Base-by-base conservation (phyloP, 1,284 basidiomycete species). In the Meira miltonrushii region DNA sequence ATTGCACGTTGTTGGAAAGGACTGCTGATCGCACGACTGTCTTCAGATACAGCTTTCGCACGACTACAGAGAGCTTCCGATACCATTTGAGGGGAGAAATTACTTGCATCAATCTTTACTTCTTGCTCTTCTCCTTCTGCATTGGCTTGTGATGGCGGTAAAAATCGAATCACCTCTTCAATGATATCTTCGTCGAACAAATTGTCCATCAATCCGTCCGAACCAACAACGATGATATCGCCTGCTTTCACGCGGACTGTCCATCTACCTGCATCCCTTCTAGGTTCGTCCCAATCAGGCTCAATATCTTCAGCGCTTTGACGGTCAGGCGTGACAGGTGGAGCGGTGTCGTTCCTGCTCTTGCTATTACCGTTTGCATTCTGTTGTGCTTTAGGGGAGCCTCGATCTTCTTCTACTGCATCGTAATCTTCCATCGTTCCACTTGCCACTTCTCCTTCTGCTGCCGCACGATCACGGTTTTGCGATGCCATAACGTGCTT, bases 121-220 rank as follows among this genome's bases (percentile, higher is more conserved):
- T 28, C 40, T 56, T 54, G 33, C 28, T 59, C 2, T 13, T 28
- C 13, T 23, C 25, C 17, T 17, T 28, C 17, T 10, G 19, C 28
- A 19, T 40, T 51, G 23, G 12, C 12, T 13, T 23, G 17, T 5
- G 6, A 13, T 23, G 25, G 12, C 12, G 76, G 79, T 17, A 84
- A 81, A 75, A 91, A 89, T 46, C 87, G 82, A 12, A 84, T 81
- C 11, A 96, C 88, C 69, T 92, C 89, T 65, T 95, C 92, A 12
- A 96, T 80, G 25, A 97, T 88, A 65, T 96, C 93, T 72, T 91
- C 88, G 75, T 96, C 92, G 84, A 92, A 96, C 52, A 96, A 81
- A 72, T 97, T 97, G 79, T 97, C 93, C 72, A 88, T 87, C 53
- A 96, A 82, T 0, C 93, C 93, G 75, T 97, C 93, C 39, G 85